phyloP scores from a whole-genome alignment of 306 rosid species.

The Cicer arietinum region DNA sequence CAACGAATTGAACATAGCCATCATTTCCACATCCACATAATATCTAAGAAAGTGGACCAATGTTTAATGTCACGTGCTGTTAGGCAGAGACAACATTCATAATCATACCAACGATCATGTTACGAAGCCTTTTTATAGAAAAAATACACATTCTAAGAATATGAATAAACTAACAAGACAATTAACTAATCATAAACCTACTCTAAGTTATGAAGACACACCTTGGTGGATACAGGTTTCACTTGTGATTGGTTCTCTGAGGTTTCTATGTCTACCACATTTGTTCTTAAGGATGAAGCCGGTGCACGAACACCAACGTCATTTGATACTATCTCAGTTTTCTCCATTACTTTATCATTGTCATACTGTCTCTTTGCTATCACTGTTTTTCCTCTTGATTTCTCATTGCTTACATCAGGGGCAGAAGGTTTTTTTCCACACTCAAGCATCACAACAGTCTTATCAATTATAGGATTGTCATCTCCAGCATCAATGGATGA shows the following conservation, averaged over 20 bases:
- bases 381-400: conserved; percentile 43
- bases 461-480: conserved; percentile 75
- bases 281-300: conserved; percentile 46
- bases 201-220: conserved; percentile 46
- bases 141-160: conserved; percentile 19
- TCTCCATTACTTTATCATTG: conserved; percentile 46
- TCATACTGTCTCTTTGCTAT: conserved; percentile 40
- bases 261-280: conserved; percentile 46
- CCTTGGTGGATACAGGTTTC: conserved; percentile 60
- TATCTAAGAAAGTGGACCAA: not conserved
- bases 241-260: conserved; percentile 45
- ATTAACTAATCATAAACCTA: conserved; percentile 22
- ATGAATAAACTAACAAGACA: conserved; percentile 22
- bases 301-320: conserved; percentile 51
- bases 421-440: conserved; percentile 60
- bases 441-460: conserved; percentile 78
- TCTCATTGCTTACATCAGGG: conserved; percentile 36
- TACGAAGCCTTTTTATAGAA: not conserved
- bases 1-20: conserved; percentile 19
- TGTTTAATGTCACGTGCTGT: not conserved
- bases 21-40: not conserved
- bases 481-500: conserved; percentile 51
- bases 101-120: not conserved
- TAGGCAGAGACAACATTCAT: conserved; percentile 13
- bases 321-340: conserved; percentile 47